These are phyloP conservation scores for Heracleum sosnowskyi DNA, from an alignment of 129 eudicot species.

Conservation along the genomic window DNA sequence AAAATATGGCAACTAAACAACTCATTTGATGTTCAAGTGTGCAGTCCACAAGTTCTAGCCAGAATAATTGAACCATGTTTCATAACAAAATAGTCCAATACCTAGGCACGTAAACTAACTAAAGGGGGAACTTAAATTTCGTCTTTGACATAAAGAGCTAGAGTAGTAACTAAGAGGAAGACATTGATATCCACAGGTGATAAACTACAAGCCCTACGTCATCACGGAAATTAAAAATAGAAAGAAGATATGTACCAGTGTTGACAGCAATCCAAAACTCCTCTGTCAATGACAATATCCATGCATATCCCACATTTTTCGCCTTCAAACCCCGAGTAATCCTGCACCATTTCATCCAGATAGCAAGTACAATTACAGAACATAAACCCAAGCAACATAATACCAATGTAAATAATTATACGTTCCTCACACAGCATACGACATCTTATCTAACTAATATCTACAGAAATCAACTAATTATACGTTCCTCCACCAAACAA, in stretches of 20 bases:
- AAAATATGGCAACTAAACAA: not conserved
- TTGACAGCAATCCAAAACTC: conserved; percentile 95
- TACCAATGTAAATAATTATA: not conserved
- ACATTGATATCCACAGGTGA: not conserved
- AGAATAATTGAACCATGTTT: not conserved
- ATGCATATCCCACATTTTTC: conserved; percentile 95
- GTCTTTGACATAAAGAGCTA: not conserved
- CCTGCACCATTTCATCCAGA: conserved; percentile 35
- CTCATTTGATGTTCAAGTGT: no score
- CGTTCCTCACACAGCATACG: not conserved
- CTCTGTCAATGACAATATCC: conserved; percentile 85
- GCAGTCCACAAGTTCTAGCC: not conserved
- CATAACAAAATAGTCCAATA: not conserved
- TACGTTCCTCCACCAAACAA: not conserved
- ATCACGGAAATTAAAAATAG: not conserved
- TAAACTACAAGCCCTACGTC: not conserved
- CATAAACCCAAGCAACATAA: not conserved
- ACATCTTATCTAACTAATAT: not conserved
- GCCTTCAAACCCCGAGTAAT: conserved; percentile 48
- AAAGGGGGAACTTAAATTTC: not conserved
- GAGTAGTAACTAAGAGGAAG: not conserved
- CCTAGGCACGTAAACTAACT: not conserved
- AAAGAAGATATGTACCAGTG: conserved; percentile 57
- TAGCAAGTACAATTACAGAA: not conserved
- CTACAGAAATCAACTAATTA: not conserved